Percentiles rank a stretch among this genome's conserved stretches.
phyloP scores from a whole-genome alignment of 768 basidiomycete genomes.

The Tulasnella calospora region DNA sequence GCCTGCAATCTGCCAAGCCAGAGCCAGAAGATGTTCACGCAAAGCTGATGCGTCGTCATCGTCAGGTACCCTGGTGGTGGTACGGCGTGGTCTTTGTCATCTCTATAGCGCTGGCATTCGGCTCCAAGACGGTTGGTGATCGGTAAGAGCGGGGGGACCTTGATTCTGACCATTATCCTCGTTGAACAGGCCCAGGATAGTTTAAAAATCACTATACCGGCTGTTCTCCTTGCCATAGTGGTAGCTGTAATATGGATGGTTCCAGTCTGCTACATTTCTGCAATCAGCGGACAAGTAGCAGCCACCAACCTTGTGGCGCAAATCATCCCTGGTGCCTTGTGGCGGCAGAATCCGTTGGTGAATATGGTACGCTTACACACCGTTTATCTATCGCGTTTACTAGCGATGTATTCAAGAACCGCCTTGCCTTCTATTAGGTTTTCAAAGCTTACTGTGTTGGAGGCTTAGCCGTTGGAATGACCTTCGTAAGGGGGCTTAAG shows the following conservation, averaged over 20 bases:
- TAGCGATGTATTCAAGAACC: not conserved
- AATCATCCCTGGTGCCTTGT: conserved; percentile 42
- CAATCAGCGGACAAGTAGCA: conserved; percentile 40
- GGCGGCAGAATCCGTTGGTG: conserved; percentile 42
- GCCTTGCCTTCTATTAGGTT: conserved; percentile 17
- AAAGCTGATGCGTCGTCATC: conserved; percentile 46
- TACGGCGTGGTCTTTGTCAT: conserved; percentile 40
- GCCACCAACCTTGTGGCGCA: conserved; percentile 44
- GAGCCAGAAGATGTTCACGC: conserved; percentile 43
- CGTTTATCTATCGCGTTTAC: not conserved
- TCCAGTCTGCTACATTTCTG: conserved; percentile 45
- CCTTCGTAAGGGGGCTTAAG: conserved; percentile 38
- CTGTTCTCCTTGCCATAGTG: conserved; percentile 37
- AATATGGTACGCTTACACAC: conserved; percentile 37
- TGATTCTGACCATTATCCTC: not conserved
- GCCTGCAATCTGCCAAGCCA: conserved; percentile 22
- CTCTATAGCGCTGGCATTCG: conserved; percentile 38
- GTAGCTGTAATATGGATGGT: conserved; percentile 42
- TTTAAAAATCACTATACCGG: conserved; percentile 48
- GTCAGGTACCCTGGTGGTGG: conserved; percentile 42
- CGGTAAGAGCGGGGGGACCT: not conserved
- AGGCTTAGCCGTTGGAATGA: conserved; percentile 31
- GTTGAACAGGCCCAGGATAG: conserved; percentile 42
- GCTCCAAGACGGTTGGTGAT: conserved; percentile 36
- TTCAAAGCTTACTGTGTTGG: conserved; percentile 41